phyloP scores from a whole-genome alignment of 768 basidiomycete species.

The Tylopilus intermedius region DNA sequence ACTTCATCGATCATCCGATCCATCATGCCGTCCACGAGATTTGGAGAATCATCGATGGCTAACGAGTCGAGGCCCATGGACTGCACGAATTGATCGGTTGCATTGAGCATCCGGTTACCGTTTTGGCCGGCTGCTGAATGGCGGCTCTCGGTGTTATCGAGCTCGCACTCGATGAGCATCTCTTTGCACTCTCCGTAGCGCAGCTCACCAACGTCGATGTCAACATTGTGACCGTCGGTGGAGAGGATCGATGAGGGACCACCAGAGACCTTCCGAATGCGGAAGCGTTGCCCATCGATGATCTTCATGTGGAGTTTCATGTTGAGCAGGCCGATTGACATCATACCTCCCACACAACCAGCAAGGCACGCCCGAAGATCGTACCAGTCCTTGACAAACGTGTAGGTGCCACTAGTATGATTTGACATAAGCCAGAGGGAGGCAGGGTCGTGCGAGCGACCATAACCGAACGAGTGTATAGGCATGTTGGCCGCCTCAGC shows the following conservation, averaged over 20 bases:
- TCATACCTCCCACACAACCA: slow-evolving; percentile 93
- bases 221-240: slow-evolving; percentile 90
- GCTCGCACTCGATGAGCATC: slow-evolving; percentile 89
- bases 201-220: slow-evolving; percentile 91
- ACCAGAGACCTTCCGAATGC: slow-evolving; percentile 91
- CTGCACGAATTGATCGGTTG: slow-evolving; percentile 86
- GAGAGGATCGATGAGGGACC: slow-evolving; percentile 82
- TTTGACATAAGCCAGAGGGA: slow-evolving; percentile 99
- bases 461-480: slow-evolving; percentile 96
- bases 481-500: slow-evolving; percentile 96
- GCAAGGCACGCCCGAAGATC: slow-evolving; percentile 89
- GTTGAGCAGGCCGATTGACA: slow-evolving; percentile 87
- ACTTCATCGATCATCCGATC: slow-evolving; percentile 97
- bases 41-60: slow-evolving; percentile 60
- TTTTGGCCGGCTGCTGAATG: slow-evolving; percentile 11
- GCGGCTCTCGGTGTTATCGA: slow-evolving; percentile 64
- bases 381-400: slow-evolving; percentile 97
- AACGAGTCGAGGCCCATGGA: slow-evolving; percentile 78
- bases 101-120: slow-evolving; percentile 48
- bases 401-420: slow-evolving; percentile 95
- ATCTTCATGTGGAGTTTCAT: slow-evolving; percentile 96
- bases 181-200: slow-evolving; percentile 96
- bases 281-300: slow-evolving; percentile 85
- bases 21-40: slow-evolving; percentile 89
- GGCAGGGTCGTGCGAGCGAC: slow-evolving; percentile 93